Percentiles rank a stretch among this genome's conserved stretches.
Evolutionary conservation across 2,329 filamentous ascomycete species (phyloP).

Genomic region (Pseudocercospora fuligena): DNA sequence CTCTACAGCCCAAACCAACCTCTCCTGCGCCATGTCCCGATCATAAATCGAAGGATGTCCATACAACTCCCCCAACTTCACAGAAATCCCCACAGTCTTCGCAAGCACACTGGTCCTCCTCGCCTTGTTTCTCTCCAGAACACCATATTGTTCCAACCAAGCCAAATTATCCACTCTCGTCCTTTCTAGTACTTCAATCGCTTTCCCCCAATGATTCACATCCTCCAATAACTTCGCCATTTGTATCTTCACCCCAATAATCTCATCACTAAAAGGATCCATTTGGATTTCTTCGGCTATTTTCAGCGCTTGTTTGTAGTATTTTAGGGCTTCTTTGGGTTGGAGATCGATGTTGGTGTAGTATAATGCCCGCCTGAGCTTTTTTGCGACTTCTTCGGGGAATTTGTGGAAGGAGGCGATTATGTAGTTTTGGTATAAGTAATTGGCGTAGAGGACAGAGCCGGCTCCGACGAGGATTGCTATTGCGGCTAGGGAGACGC

Average conservation of each 20-base stretch:
- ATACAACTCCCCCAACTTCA: slow-evolving; percentile 87
- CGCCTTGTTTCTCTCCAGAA: slow-evolving; percentile 50
- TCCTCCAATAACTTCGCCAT: slow-evolving; percentile 80
- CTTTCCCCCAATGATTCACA: slow-evolving; percentile 69
- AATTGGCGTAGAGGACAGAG: slow-evolving; percentile 51
- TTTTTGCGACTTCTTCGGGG: slow-evolving; percentile 74
- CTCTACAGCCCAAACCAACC: slow-evolving; percentile 80
- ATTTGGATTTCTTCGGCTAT: slow-evolving; percentile 74
- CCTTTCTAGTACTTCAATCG: slow-evolving; percentile 79
- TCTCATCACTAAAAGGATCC: slow-evolving; percentile 88
- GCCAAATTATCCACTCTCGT: slow-evolving; percentile 69
- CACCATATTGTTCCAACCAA: slow-evolving; percentile 53
- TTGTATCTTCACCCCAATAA: slow-evolving; percentile 86
- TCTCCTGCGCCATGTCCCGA: slow-evolving; percentile 73
- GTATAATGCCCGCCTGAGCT: slow-evolving; percentile 82
- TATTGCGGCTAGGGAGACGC: slow-evolving; percentile 42
- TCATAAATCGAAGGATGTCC: slow-evolving; percentile 75
- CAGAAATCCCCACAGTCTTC: slow-evolving; percentile 74
- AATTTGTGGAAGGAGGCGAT: slow-evolving; percentile 58
- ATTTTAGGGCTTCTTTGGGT: slow-evolving; percentile 76
- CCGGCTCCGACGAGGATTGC: slow-evolving; percentile 46
- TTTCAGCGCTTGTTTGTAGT: slow-evolving; percentile 79
- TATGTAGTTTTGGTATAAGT: slow-evolving; percentile 54
- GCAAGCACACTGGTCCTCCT: slow-evolving; percentile 69
- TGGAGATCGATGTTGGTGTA: slow-evolving; percentile 80